Evolutionary conservation across 805 yeast genomes (phyloP).

Genomic region (Candida insectalens): DNA sequence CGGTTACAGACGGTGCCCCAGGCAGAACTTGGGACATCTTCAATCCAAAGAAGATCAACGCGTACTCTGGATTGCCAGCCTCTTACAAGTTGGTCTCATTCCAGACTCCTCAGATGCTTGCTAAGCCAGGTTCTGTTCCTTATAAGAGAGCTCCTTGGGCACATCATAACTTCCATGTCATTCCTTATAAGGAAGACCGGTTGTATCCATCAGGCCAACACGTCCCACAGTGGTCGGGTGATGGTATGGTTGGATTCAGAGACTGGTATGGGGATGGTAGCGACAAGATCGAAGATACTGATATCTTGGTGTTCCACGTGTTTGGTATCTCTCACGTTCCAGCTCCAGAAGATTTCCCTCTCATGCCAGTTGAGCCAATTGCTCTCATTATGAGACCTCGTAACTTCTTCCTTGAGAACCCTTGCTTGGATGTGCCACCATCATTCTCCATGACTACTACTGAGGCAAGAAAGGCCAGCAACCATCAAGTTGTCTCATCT

Average conservation of each 20-base stretch:
- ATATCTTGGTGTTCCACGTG: slow-evolving; percentile 69
- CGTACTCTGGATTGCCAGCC: slow-evolving; percentile 65
- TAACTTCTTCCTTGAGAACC: slow-evolving; percentile 70
- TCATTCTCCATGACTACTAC: slow-evolving; percentile 42
- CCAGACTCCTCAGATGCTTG: slow-evolving; percentile 64
- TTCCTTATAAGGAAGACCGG: slow-evolving; percentile 65
- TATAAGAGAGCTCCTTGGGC: slow-evolving; percentile 83
- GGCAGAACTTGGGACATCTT: slow-evolving; percentile 71
- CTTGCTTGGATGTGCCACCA: slow-evolving; percentile 67
- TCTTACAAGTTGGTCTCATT: slow-evolving; percentile 70
- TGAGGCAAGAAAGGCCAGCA: slow-evolving; percentile 29
- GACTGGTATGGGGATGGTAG: slow-evolving; percentile 58
- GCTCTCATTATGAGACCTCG: slow-evolving; percentile 68
- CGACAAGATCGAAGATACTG: slow-evolving; percentile 54
- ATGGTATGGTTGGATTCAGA: slow-evolving; percentile 55
- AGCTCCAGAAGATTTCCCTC: slow-evolving; percentile 83
- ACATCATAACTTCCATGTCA: slow-evolving; percentile 51
- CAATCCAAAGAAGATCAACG: slow-evolving; percentile 59
- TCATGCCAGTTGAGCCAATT: slow-evolving; percentile 82
- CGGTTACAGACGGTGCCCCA: slow-evolving; percentile 53
- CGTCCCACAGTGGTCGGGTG: slow-evolving; percentile 68
- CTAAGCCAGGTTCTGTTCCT: slow-evolving; percentile 65
- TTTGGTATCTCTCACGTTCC: slow-evolving; percentile 84
- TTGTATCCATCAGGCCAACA: slow-evolving; percentile 75
- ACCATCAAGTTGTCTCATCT: slow-evolving; percentile 30